Percentiles rank a stretch among this genome's conserved stretches.
phyloP scores from a whole-genome alignment of 208 protist species.

The Leishmania tropica region DNA sequence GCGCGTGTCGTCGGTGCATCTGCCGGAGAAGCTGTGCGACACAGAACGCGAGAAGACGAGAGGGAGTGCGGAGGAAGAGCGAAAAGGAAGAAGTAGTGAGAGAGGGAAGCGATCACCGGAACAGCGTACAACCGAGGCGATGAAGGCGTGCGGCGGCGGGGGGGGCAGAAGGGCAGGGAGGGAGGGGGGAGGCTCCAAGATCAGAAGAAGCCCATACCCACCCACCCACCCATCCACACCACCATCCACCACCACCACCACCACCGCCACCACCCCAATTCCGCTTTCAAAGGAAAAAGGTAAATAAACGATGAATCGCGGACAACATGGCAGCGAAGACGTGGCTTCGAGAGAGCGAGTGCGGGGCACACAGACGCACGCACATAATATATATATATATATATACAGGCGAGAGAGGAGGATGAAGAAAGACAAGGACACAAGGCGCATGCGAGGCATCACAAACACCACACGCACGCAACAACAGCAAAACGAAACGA shows the following conservation, averaged over 20 bases:
- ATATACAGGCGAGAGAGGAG: too few relatives aligned
- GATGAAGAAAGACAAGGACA: too few relatives aligned
- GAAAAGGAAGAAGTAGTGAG: neutral
- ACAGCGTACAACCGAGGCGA: neutral
- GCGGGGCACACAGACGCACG: neutral
- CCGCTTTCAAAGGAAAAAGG: neutral
- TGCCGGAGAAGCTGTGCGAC: neutral
- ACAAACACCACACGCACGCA: too few relatives aligned
- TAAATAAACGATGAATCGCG: neutral
- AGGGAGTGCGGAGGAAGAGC: neutral
- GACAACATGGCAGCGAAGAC: neutral
- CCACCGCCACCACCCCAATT: neutral
- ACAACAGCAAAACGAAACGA: too few relatives aligned
- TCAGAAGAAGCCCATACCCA: neutral
- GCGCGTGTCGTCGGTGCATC: neutral
- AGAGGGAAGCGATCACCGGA: neutral
- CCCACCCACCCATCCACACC: too few relatives aligned
- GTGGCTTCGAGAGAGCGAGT: neutral
- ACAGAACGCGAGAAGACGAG: neutral
- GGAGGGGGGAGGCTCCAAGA: neutral
- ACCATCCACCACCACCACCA: too few relatives aligned
- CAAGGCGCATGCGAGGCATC: too few relatives aligned
- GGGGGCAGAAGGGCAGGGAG: neutral
- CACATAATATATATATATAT: too few relatives aligned
- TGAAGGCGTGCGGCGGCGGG: neutral